Evolutionary conservation across 306 rosid species (phyloP).

Genomic region (Alnus glutinosa): DNA sequence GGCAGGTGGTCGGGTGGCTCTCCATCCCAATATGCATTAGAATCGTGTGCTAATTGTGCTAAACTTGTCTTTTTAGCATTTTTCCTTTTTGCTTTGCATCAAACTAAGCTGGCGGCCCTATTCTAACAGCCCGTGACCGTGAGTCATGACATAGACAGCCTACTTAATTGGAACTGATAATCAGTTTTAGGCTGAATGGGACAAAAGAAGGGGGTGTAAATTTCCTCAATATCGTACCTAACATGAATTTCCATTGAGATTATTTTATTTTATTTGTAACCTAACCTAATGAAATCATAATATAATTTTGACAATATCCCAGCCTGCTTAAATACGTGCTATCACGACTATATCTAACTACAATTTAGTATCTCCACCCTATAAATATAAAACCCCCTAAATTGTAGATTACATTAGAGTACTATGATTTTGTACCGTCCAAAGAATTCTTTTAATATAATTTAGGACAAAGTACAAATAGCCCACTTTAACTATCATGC

Average conservation of each 20-base stretch:
- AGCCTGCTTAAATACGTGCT: not conserved
- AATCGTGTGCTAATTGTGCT: no score
- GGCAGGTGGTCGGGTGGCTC: no score
- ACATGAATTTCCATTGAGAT: not conserved
- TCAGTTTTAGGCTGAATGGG: not conserved
- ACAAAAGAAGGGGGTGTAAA: not conserved
- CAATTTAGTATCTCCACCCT: not conserved
- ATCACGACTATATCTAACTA: not conserved
- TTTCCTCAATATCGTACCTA: not conserved
- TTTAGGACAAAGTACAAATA: no score
- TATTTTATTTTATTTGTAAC: not conserved
- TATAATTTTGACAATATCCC: not conserved
- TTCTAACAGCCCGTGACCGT: not conserved
- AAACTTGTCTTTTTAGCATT: no score
- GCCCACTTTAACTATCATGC: no score
- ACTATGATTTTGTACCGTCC: not conserved
- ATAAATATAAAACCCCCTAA: not conserved
- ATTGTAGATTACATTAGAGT: not conserved
- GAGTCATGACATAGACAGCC: not conserved
- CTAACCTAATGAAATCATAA: not conserved
- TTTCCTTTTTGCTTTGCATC: not conserved
- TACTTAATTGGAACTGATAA: not conserved
- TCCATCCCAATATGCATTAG: no score
- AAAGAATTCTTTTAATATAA: no score
- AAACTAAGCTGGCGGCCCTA: not conserved